phyloP scores from a whole-genome alignment of 2,329 filamentous ascomycete species.

The Apiospora pterosperma region DNA sequence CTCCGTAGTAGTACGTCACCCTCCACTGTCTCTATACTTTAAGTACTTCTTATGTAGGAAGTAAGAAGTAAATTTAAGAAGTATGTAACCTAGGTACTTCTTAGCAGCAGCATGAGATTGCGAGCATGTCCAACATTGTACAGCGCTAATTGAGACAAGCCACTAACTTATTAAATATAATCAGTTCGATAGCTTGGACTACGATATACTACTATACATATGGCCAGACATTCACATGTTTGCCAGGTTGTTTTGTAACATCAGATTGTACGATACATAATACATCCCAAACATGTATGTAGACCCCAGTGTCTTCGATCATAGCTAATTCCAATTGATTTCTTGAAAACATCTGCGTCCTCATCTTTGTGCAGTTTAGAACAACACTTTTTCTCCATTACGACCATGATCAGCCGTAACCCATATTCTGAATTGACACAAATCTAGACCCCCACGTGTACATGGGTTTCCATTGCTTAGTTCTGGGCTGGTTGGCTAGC shows the following conservation, averaged over 20 bases:
- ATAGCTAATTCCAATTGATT: not conserved
- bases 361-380: not conserved
- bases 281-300: not conserved
- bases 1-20: not conserved
- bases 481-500: constrained; percentile 21
- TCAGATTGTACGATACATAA: not conserved
- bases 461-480: constrained; percentile 3
- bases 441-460: not conserved
- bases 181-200: no score
- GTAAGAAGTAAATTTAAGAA: no score
- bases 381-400: not conserved
- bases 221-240: no score
- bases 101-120: no score
- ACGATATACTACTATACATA: not conserved
- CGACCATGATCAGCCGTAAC: not conserved
- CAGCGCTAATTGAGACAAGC: no score
- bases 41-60: no score
- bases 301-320: not conserved
- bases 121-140: no score
- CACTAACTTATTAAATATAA: no score
- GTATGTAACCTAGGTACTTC: no score
- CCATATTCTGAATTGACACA: not conserved
- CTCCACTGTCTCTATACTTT: no score
- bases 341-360: not conserved
- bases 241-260: not conserved